Percentiles rank a stretch among this genome's conserved stretches.
Evolutionary conservation across 148 eudicot genomes (phyloP).

Genomic region (Dysphania ambrosioides): DNA sequence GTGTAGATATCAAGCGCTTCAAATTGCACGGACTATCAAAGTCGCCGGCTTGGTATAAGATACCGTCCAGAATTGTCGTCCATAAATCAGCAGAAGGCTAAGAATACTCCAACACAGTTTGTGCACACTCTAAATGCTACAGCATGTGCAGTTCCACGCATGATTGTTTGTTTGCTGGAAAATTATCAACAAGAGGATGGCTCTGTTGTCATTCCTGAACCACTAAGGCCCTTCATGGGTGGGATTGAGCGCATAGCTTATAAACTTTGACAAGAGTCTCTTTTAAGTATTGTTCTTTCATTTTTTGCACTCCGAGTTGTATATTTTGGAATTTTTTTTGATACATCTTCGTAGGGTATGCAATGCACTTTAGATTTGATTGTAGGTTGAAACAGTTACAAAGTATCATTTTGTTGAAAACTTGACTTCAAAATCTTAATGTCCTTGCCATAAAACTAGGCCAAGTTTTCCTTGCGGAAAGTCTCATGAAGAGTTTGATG

Average conservation of each 20-base stretch:
- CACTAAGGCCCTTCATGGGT: slow-evolving; percentile 83
- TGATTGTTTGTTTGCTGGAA: slow-evolving; percentile 90
- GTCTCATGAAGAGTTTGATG: neutral
- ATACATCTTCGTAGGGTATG: neutral
- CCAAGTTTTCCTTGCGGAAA: neutral
- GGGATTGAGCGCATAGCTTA: slow-evolving; percentile 53
- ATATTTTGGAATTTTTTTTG: slow-evolving; percentile 2
- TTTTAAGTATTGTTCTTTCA: neutral
- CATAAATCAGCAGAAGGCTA: slow-evolving; percentile 48
- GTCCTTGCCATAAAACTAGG: neutral
- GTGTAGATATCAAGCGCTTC: slow-evolving; percentile 92
- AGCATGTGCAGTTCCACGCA: slow-evolving; percentile 91
- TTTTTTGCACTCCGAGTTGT: slow-evolving; percentile 3
- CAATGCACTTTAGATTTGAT: neutral
- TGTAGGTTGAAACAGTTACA: neutral
- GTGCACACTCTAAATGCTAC: slow-evolving; percentile 94
- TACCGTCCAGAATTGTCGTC: slow-evolving; percentile 61
- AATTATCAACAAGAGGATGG: slow-evolving; percentile 91
- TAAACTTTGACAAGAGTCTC: slow-evolving; percentile 35
- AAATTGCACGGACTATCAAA: slow-evolving; percentile 91
- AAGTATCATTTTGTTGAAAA: no score
- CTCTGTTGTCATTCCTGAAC: slow-evolving; percentile 63
- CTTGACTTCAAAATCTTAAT: neutral
- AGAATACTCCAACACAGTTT: slow-evolving; percentile 59
- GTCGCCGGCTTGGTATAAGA: slow-evolving; percentile 78